Evolutionary conservation across 768 basidiomycete genomes (phyloP), one percentile per base, ranked within the genome.

Genomic region (Glaciozyma martinii): DNA sequence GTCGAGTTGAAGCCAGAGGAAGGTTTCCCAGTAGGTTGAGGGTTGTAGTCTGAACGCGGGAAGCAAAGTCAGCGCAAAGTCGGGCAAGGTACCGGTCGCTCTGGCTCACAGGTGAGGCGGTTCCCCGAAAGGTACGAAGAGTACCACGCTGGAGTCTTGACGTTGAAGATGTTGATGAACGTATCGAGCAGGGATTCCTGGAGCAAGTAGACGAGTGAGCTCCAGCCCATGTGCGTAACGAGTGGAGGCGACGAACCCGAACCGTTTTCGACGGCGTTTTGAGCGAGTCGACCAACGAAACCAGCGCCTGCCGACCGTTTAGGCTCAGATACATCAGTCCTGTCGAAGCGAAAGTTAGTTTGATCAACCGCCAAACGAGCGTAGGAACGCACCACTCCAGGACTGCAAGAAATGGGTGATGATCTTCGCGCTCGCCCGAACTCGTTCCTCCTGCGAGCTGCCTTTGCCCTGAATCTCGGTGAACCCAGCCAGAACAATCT

Each of bases 321-420:
- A 92, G 85, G 76, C 90, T 94, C 71, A 94, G 86, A 75, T 94
- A 97, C 82, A 97, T 85, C 30, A 98, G 75, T 16, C 94, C 94
- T 80, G 46, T n/a, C 10, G 42, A n/a, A 12, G 46, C 3, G 46
- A 47, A 23, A 3, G 32, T 62, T 16, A 56, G 52, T 56, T 27
- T 56, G 30, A 19, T 57, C 19, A 37, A 10, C 23, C n/a, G n/a
- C 15, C 3, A 5, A 19, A 46, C n/a, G 27, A 44, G 21, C n/a
- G 3, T 27, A 29, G 46, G 18, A 40, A 78, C 86, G 61, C 73
- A 94, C 93, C 94, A 72, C 90, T 87, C 92, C 93, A 99, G 18
- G 88, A 90, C 59, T 87, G 83, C 59, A 99, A 75, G 83, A 95
- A 87, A 50, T 86, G 79, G 60, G 86, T 84, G 43, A 94, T 84